Conservation (phyloP, 2,329 filamentous ascomycete genomes). For the Scortechinia acanthostroma region DNA sequence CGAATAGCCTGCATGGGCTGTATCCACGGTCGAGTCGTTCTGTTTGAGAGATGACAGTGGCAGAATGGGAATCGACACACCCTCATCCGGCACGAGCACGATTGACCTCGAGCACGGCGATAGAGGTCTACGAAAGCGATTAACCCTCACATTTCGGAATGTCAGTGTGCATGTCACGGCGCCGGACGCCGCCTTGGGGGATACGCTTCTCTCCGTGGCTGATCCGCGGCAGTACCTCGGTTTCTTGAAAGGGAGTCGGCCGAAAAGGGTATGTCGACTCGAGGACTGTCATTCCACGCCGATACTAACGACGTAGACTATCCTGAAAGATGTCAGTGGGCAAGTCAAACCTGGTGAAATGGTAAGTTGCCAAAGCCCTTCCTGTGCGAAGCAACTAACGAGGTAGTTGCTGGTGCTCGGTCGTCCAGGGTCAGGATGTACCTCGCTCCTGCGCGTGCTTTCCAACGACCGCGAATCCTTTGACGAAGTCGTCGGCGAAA, state of each 20-base stretch:
- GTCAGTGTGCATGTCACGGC: constrained; percentile 21
- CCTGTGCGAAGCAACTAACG: constrained; percentile 10
- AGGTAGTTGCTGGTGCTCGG: constrained; percentile 18
- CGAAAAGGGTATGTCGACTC: constrained; percentile 15
- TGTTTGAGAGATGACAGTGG: no score
- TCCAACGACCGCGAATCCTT: constrained; percentile 18
- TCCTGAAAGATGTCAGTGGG: constrained; percentile 24
- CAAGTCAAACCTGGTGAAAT: constrained; percentile 31
- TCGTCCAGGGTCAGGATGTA: constrained; percentile 19
- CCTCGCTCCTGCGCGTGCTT: constrained; percentile 16
- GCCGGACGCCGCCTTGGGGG: constrained; percentile 21
- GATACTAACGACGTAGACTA: constrained; percentile 17
- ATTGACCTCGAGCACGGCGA: neutral
- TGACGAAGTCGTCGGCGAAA: constrained; percentile 13
- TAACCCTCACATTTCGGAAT: constrained; percentile 23
- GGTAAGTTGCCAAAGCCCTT: constrained; percentile 14
- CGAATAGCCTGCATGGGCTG: no score
- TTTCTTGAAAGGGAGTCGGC: constrained; percentile 9
- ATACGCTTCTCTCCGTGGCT: constrained; percentile 19
- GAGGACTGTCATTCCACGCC: neutral
- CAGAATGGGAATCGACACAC: neutral
- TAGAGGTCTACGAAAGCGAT: constrained; percentile 13
- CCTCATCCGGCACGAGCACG: neutral
- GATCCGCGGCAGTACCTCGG: constrained; percentile 17
- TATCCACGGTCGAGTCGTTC: no score